Evolutionary conservation across 805 yeast genomes (phyloP), one percentile per base, ranked within the genome.

Genomic region (Candida michaelii): DNA sequence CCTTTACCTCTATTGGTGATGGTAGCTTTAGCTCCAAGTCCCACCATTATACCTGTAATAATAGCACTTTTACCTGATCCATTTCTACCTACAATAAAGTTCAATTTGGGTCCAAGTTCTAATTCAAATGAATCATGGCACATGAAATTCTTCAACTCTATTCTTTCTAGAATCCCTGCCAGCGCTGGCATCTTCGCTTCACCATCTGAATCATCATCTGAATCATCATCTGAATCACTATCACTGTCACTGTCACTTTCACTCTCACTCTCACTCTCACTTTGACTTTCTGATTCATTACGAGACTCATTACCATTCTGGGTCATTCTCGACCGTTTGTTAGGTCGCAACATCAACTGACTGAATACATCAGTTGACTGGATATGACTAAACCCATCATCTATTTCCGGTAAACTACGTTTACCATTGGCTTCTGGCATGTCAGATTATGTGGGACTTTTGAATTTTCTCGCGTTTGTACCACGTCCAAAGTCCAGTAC

Each of bases 51-150:
- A 0, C 96, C 97, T 0, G 97, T 89, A 45, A 90, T 65, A 14
- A 90, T 76, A 1, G 97, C 95, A 57, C 88, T 79, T 57, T 90
- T 90, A 23, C 98, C 98, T 29, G 90, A 81, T 2, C 98, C 98
- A 56, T 90, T 90, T 43, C 84, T 73, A 15, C 98, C 98, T 30
- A 87, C 83, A 43, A 90, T 87, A 56, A 90, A 85, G 59, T 90
- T 90, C 51, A 90, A 72, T 41, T 82, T 79, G 0, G 91, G 89
- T 1, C 93, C 93, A 24, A 90, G 73, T 3, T 74, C 76, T 7
- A 93, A 64, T 43, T 80, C 81, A 54, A 93, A 87, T 42, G 86
- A 79, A 36, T 80, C 83, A 58, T 93, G 99, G 50, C 95, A 89
- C 96, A 89, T 89, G 60, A 89, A 89, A 65, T 89, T 88, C 46